These are phyloP conservation scores for Ceratocystis cacaofunesta DNA, from an alignment of 2,329 filamentous ascomycete genomes.

Conservation along the genomic window DNA sequence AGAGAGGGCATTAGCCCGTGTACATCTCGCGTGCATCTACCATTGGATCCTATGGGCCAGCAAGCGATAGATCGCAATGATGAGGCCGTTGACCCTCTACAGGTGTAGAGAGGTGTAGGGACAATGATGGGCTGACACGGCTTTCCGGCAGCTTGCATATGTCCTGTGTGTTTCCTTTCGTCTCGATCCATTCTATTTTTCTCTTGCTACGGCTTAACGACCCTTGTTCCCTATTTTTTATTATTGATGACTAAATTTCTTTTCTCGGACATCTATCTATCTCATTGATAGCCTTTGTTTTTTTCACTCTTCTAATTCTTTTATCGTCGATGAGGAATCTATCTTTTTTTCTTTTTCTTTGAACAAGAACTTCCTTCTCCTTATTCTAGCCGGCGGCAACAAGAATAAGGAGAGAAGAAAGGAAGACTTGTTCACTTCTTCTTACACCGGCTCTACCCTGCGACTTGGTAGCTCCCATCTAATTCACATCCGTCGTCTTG, in stretches of 20 bases:
- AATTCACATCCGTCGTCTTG: not conserved
- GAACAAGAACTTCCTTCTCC: not conserved
- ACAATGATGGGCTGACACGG: not conserved
- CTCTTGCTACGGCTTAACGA: not conserved
- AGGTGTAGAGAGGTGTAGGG: not conserved
- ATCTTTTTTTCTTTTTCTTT: not conserved
- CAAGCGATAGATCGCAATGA: not conserved
- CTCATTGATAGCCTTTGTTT: not conserved
- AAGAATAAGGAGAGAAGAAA: not conserved
- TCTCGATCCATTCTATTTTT: not conserved
- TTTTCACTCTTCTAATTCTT: not conserved
- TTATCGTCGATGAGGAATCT: not conserved
- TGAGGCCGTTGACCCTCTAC: not conserved
- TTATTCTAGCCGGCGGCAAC: not conserved
- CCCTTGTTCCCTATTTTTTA: not conserved
- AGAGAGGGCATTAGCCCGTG: conserved; percentile 14
- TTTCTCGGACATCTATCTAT: not conserved
- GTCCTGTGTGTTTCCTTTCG: not conserved
- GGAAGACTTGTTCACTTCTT: not conserved
- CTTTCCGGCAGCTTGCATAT: not conserved
- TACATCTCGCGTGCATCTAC: conserved; percentile 10
- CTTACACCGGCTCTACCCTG: not conserved
- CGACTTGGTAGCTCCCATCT: not conserved
- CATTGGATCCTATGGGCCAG: not conserved
- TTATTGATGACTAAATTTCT: not conserved